phyloP scores from a whole-genome alignment of 768 basidiomycete genomes.

The Auricularia auricula-judae region DNA sequence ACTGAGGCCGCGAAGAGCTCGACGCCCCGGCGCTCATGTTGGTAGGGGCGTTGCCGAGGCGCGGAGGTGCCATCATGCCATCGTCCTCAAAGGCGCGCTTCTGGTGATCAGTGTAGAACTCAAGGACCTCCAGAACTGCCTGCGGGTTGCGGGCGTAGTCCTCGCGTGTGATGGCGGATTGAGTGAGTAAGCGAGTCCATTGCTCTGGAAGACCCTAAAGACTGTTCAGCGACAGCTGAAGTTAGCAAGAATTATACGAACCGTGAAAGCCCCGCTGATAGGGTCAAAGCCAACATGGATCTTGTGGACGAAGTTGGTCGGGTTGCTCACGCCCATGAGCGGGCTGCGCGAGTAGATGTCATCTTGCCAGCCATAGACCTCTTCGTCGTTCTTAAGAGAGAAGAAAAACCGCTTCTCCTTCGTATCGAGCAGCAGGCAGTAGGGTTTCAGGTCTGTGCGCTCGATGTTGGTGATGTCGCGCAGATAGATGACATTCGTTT shows the following conservation, averaged over 20 bases:
- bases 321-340: conserved; percentile 85
- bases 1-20: too few relatives aligned
- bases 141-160: conserved; percentile 96
- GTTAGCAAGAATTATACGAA: too few relatives aligned
- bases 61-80: conserved; percentile 30
- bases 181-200: conserved; percentile 94
- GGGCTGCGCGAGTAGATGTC: conserved; percentile 90
- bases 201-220: conserved; percentile 87
- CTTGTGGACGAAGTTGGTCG: conserved; percentile 97
- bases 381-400: conserved; percentile 85
- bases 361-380: conserved; percentile 97
- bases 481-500: conserved; percentile 53
- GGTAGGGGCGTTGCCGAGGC: too few relatives aligned
- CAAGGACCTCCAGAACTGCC: conserved; percentile 92
- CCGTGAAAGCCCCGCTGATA: too few relatives aligned
- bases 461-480: conserved; percentile 80
- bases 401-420: conserved; percentile 74
- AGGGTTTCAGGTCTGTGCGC: conserved; percentile 88
- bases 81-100: conserved; percentile 75
- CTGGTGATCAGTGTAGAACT: conserved; percentile 97
- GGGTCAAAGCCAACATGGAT: conserved; percentile 98
- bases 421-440: conserved; percentile 80
- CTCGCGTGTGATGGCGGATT: conserved; percentile 94
- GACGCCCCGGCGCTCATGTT: too few relatives aligned
- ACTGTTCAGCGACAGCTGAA: too few relatives aligned